Conservation (phyloP, 768 basidiomycete species). For the Lactifluus rugatus region DNA sequence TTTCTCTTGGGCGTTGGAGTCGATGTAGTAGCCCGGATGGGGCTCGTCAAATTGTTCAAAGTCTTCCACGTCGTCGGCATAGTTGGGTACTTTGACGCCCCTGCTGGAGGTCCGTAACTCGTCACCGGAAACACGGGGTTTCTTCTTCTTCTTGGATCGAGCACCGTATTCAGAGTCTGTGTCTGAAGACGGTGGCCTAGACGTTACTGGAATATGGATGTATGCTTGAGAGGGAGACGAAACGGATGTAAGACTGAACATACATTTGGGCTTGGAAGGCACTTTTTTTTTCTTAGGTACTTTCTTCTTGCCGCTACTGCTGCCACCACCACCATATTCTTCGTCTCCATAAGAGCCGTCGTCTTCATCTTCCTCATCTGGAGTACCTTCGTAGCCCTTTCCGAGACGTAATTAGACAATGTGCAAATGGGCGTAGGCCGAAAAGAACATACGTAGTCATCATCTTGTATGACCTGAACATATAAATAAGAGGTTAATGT, state of each 20-base stretch:
- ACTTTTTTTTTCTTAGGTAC: constrained; percentile 58
- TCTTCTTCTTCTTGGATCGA: constrained; percentile 82
- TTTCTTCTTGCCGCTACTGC: constrained; percentile 47
- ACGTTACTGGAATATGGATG: constrained; percentile 26
- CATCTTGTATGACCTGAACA: constrained; percentile 28
- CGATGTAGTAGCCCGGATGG: constrained; percentile 43
- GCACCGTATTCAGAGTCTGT: constrained; percentile 84
- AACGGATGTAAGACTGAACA: constrained; percentile 15
- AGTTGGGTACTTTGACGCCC: constrained; percentile 75
- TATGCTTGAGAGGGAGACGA: constrained; percentile 12
- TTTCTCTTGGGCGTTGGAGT: constrained; percentile 38
- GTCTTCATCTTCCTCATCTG: constrained; percentile 50
- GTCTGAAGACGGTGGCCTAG: constrained; percentile 56
- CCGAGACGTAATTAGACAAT: constrained; percentile 21
- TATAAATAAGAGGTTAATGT: constrained; percentile 13
- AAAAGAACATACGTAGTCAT: constrained; percentile 42
- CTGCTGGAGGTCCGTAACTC: constrained; percentile 72
- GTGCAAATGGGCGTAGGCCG: constrained; percentile 21
- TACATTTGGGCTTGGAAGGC: constrained; percentile 54
- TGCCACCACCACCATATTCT: constrained; percentile 40
- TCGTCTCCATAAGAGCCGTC: constrained; percentile 75
- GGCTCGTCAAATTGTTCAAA: constrained; percentile 73
- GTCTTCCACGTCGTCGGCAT: constrained; percentile 58
- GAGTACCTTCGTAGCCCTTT: constrained; percentile 48
- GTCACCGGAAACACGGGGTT: constrained; percentile 42